Base-by-base conservation (phyloP, 2,329 filamentous ascomycete species). In the Aspergillus quadricinctus region DNA sequence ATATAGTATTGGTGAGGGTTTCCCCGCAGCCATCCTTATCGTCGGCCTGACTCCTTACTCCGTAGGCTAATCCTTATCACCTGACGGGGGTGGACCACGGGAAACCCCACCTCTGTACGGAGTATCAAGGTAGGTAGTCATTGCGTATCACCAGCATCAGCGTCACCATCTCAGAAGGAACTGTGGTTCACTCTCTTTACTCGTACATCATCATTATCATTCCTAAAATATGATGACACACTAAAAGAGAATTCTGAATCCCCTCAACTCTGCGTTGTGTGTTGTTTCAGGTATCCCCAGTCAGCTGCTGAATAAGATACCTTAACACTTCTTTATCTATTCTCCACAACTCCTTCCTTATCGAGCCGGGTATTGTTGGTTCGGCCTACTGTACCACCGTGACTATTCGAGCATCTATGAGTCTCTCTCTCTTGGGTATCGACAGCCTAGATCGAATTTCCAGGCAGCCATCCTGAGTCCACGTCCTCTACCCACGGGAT, bases 131-230 rank as follows among this genome's bases (percentile, higher is more conserved):
- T 43, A 10, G n/a, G 40, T 10, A 21, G n/a, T 23, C 19, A 43
- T 46, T 46, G 21, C 43, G 21, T 46, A 46, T 25, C 43, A 17
- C 21, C 21, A 27, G 43, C 23, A 46, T 46, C 43, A 46, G 21
- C 43, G 43, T 46, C 43, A 46, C 43, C 43, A 46, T 46, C 43
- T 25, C 4, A 14, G 11, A 21, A 43, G 10, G 19, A 23, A 23
- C 49, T 40, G 31, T 37, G 29, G 35, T 51, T 37, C 43, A 46
- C 43, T 23, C 11, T 8, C 3, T 17, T 55, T 7, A 48, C 41
- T 9, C 41, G 43, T 48, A 52, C 40, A 49, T 45, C 48, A 55
- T 54, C 51, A 48, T 40, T 27, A 55, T 65, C 57, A 57, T 58
- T 23, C 4, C 10, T 23, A 27, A 7, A 46, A 14, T 25, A 46